phyloP scores from a whole-genome alignment of 176 grass and related monocot genomes.

The Aechmea fasciata region DNA sequence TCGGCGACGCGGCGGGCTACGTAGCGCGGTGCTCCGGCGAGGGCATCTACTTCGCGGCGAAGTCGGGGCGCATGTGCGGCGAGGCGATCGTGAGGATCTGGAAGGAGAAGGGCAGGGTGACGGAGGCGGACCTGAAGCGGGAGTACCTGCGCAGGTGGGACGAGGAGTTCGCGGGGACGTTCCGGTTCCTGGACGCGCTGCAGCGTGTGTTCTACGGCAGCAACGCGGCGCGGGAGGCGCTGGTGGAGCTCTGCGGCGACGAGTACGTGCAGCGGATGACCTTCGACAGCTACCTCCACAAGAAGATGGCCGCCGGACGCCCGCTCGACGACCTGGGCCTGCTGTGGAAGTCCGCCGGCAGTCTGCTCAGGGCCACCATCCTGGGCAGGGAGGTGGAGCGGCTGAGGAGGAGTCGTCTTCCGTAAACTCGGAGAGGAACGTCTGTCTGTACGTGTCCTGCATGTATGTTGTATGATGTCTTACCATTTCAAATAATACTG shows the following conservation, averaged over 20 bases:
- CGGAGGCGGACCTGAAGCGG: constrained; percentile 48
- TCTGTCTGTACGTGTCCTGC: too few relatives aligned
- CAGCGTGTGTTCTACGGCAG: constrained; percentile 71
- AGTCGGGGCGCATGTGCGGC: constrained; percentile 77
- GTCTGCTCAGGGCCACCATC: constrained; percentile 48
- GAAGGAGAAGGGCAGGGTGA: constrained; percentile 49
- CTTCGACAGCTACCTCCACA: constrained; percentile 92
- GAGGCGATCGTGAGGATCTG: constrained; percentile 67
- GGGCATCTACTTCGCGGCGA: constrained; percentile 98
- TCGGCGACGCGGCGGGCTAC: constrained; percentile 88
- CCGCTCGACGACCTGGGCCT: constrained; percentile 48
- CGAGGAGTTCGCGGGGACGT: constrained; percentile 61
- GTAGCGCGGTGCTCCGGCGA: constrained; percentile 82
- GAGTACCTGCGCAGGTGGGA: constrained; percentile 85
- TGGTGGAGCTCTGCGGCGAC: constrained; percentile 83
- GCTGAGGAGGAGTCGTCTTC: constrained; percentile 32
- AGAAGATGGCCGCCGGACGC: constrained; percentile 53
- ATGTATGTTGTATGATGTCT: too few relatives aligned
- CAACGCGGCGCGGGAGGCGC: constrained; percentile 72
- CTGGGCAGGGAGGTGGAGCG: constrained; percentile 58
- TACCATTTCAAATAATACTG: too few relatives aligned
- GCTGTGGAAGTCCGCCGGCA: constrained; percentile 52
- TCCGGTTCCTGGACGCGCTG: constrained; percentile 79
- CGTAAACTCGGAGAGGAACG: background rate
- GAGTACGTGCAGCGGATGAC: constrained; percentile 87